A percentile compares a stretch with the other conserved stretches of the same genome.
Conservation (phyloP, 176 grass and related monocot species). For the Oryza australiensis region DNA sequence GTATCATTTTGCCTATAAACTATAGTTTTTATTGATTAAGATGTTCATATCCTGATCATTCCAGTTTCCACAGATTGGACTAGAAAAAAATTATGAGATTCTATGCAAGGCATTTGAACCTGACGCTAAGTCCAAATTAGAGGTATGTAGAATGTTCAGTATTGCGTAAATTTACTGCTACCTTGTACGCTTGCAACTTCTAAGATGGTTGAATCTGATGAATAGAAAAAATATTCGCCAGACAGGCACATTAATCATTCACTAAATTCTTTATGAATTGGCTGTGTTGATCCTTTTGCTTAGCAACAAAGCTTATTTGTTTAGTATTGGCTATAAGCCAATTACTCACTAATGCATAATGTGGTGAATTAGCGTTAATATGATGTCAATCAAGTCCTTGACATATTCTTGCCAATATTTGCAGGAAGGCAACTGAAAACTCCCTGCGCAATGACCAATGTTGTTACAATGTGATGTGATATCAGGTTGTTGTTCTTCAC, state of each 20-base stretch:
- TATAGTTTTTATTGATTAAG: slow-evolving; percentile 5
- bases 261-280: background rate
- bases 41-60: background rate
- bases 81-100: slow-evolving; percentile 79
- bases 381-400: background rate
- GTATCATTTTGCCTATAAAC: slow-evolving; percentile 36
- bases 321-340: slow-evolving; percentile 1
- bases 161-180: background rate
- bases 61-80: slow-evolving; percentile 52
- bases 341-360: background rate
- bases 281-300: background rate
- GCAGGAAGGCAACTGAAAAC: slow-evolving; percentile 22
- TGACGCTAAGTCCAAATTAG: slow-evolving; percentile 75
- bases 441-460: background rate
- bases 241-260: background rate
- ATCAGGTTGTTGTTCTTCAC: background rate
- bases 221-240: background rate
- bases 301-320: background rate
- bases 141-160: slow-evolving; percentile 41
- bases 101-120: slow-evolving; percentile 76
- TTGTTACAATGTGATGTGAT: background rate
- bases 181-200: background rate
- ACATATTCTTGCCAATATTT: background rate
- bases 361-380: background rate
- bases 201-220: background rate